Evolutionary conservation across 192 early-diverging fungal genomes (phyloP), one percentile per base, ranked within the genome.

Genomic region (Fimicolochytrium jonesii): DNA sequence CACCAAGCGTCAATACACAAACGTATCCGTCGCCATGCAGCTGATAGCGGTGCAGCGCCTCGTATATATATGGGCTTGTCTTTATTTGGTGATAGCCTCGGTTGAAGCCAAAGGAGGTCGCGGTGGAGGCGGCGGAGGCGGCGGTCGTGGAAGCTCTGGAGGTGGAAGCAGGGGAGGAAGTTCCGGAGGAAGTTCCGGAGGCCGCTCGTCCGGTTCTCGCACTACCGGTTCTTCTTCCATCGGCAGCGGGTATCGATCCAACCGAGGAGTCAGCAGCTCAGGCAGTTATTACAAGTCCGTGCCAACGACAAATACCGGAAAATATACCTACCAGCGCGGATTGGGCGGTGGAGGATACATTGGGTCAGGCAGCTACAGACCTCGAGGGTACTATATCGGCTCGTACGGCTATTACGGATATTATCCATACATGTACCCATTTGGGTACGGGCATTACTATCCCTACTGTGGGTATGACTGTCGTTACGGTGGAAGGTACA

Each of bases 401-500:
- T 22, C 23, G 4, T 22, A 22, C 13, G 18, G 18, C 4, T 44
- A 22, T 15, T 44, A 44, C 43, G 43, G 18, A 4, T 50, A 15
- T 20, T 17, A 15, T 17, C 25, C 25, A 20, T 5, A 17, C 48
- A 29, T 15, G 4, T 2, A 15, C 3, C 15, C 5, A 29, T 23
- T 29, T n/a, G n/a, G n/a, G n/a, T n/a, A n/a, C 25, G 9, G 3
- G 2, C 30, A 50, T 25, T 50, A 22, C 15, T 20, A 29, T 15
- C 28, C 28, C 20, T 50, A 59, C 37, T 59, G 57, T 30, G 57
- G 57, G 3, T 59, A 26, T 13, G 4, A 44, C 11, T 59, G 57
- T 28, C 57, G 57, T 4, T 59, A 59, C 32, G n/a, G 23, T 13
- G 25, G 15, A 15, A 18, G 57, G 15, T 59, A 59, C 28, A 46